Percentiles rank a stretch among this genome's conserved stretches.
phyloP scores from a whole-genome alignment of 345 rosid species.

The Abelmoschus esculentus region DNA sequence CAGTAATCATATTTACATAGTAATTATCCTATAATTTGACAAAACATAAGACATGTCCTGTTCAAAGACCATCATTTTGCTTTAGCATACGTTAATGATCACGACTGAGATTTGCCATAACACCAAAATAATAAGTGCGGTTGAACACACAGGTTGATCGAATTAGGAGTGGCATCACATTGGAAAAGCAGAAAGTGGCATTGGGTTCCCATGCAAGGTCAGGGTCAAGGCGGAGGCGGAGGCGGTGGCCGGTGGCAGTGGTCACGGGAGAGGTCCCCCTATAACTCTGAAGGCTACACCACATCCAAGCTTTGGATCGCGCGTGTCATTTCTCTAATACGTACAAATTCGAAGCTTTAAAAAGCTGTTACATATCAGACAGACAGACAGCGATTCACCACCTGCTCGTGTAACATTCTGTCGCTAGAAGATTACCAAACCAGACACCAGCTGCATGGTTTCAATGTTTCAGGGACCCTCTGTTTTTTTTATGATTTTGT shows the following conservation, averaged over 20 bases:
- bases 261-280: not conserved
- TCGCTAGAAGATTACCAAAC: not conserved
- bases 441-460: not conserved
- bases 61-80: constrained; percentile 1
- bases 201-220: not conserved
- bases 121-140: not conserved
- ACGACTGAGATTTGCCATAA: not conserved
- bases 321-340: constrained; percentile 5
- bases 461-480: constrained; percentile 9
- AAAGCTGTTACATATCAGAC: constrained; percentile 3
- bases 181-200: too few species aligned
- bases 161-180: too few species aligned
- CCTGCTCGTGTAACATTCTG: not conserved
- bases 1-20: not conserved
- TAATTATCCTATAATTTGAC: constrained; percentile 10
- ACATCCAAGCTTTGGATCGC: not conserved
- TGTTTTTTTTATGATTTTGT: constrained; percentile 1
- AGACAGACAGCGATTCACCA: constrained; percentile 8
- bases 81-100: constrained; percentile 1
- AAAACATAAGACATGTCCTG: constrained; percentile 13
- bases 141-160: too few species aligned
- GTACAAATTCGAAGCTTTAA: constrained; percentile 14
- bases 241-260: not conserved
- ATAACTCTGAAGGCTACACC: constrained; percentile 14
- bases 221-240: not conserved